These are phyloP conservation scores for Termitomyces heimii DNA, from an alignment of 768 basidiomycete species.

Conservation along the genomic window DNA sequence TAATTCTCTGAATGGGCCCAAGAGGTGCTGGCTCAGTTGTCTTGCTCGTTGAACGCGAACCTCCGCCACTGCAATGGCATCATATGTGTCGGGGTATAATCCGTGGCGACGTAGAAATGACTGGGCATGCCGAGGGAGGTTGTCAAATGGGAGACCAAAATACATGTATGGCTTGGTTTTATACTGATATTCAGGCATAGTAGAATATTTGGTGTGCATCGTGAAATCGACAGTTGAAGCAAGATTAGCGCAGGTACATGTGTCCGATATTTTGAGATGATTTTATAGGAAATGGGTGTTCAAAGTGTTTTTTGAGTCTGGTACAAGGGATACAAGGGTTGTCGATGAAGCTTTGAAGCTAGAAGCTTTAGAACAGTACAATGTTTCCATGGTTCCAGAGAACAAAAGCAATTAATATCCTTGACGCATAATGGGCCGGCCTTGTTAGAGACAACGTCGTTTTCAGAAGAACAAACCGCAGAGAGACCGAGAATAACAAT, in stretches of 20 bases:
- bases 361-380: neutral
- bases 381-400: neutral
- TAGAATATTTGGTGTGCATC: neutral
- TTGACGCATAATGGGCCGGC: neutral
- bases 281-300: neutral
- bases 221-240: neutral
- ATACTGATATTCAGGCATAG: neutral
- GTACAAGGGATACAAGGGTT: neutral
- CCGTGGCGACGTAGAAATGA: neutral
- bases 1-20: neutral
- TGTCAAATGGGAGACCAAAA: neutral
- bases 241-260: neutral
- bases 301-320: neutral
- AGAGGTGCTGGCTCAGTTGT: neutral
- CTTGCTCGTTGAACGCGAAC: neutral
- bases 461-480: neutral
- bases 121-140: neutral
- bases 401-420: neutral
- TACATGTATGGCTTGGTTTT: neutral
- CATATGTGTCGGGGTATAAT: neutral
- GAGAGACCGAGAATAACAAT: neutral
- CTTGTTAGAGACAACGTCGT: neutral
- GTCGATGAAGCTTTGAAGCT: too few relatives aligned
- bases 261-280: neutral
- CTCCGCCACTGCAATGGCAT: neutral